Evolutionary conservation across 495 filamentous ascomycete species (phyloP).

Genomic region (Lepidopterella palustris): DNA sequence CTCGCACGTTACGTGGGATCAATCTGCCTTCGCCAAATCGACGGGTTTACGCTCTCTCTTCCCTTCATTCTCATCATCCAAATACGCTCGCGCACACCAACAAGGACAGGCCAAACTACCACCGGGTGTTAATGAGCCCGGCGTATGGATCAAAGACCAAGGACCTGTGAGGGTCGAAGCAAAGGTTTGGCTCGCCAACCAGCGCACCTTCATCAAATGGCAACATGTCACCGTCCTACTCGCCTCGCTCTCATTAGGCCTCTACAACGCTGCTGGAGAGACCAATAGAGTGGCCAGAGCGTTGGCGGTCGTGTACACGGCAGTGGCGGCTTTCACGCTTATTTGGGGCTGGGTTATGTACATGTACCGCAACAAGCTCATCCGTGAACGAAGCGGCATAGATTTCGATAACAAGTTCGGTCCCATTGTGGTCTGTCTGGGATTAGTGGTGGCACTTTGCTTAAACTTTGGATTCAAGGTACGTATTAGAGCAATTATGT

Average conservation of each 20-base stretch:
- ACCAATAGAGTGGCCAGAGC: slow-evolving; percentile 62
- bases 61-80: slow-evolving; percentile 66
- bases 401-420: slow-evolving; percentile 87
- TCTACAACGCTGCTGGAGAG: slow-evolving; percentile 80
- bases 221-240: slow-evolving; percentile 85
- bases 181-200: slow-evolving; percentile 98
- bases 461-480: slow-evolving; percentile 84
- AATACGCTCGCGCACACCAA: slow-evolving; percentile 55
- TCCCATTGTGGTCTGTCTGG: slow-evolving; percentile 74
- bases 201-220: slow-evolving; percentile 97
- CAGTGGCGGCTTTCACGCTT: slow-evolving; percentile 74
- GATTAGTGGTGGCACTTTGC: slow-evolving; percentile 68
- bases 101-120: slow-evolving; percentile 49
- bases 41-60: slow-evolving; percentile 52
- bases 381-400: slow-evolving; percentile 73
- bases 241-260: slow-evolving; percentile 68
- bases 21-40: slow-evolving; percentile 27
- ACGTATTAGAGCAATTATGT: background rate
- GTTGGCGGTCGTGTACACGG: slow-evolving; percentile 74
- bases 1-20: slow-evolving; percentile 18
- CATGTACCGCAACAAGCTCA: slow-evolving; percentile 66
- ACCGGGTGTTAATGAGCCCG: slow-evolving; percentile 77
- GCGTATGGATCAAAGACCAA: slow-evolving; percentile 82
- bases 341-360: slow-evolving; percentile 85
- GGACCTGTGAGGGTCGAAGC: slow-evolving; percentile 87